Conservation (phyloP, 192 early-diverging fungal genomes). For the Backusella morwellensis region DNA sequence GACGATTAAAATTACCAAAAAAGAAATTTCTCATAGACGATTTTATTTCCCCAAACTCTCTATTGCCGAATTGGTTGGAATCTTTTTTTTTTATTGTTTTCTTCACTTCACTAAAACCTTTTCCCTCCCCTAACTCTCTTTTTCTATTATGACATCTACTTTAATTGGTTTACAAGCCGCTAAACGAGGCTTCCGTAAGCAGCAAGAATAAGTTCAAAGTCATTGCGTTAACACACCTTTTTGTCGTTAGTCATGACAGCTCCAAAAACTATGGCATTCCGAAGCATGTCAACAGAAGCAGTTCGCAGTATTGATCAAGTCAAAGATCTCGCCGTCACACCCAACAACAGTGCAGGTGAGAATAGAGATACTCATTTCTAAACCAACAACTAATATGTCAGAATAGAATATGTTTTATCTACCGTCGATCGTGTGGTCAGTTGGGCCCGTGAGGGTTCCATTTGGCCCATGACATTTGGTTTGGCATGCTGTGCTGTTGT, state of each 20-base stretch:
- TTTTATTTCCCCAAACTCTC: too few species aligned
- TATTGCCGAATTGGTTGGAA: too few species aligned
- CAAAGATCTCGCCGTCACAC: conserved; percentile 27
- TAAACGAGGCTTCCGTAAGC: conserved; percentile 31
- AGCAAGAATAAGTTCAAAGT: background rate
- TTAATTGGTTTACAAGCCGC: conserved; percentile 19
- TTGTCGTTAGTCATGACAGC: conserved; percentile 2
- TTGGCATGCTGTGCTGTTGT: conserved; percentile 90
- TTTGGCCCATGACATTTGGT: conserved; percentile 88
- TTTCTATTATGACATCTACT: too few species aligned
- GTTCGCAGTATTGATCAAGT: conserved; percentile 29
- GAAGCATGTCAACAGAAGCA: conserved; percentile 31
- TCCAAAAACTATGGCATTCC: conserved; percentile 2
- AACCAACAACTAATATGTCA: background rate
- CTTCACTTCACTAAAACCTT: too few species aligned
- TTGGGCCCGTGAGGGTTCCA: conserved; percentile 90
- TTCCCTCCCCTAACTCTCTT: too few species aligned
- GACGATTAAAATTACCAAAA: too few species aligned
- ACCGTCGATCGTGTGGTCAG: conserved; percentile 91
- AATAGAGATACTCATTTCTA: background rate
- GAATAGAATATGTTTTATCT: conserved; percentile 76
- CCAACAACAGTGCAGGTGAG: conserved; percentile 37
- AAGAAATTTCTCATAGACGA: too few species aligned
- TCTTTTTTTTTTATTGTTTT: too few species aligned
- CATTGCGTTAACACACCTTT: background rate